Evolutionary conservation across 441 rosid genomes (phyloP).

Genomic region (Lepidium campestre): DNA sequence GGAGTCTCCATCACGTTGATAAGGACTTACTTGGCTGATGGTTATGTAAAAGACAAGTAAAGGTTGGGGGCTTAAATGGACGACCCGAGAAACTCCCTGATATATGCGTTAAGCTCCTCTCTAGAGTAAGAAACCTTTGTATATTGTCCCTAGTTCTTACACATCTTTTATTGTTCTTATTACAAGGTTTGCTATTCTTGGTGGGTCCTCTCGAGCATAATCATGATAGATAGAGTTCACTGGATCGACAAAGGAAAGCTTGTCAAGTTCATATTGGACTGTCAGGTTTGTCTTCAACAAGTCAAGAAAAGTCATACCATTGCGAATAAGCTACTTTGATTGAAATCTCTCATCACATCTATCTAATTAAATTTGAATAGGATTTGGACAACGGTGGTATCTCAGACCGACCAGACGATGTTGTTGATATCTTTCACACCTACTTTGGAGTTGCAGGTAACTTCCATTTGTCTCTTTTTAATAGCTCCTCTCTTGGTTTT

Average conservation of each 20-base stretch:
- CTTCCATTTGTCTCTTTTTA: neutral
- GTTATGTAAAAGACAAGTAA: constrained; percentile 85
- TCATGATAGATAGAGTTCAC: constrained; percentile 79
- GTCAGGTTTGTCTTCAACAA: constrained; percentile 51
- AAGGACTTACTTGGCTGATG: constrained; percentile 98
- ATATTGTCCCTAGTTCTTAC: neutral
- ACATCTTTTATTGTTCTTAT: constrained; percentile 3
- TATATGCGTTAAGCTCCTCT: constrained; percentile 38
- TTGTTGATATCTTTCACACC: constrained; percentile 86
- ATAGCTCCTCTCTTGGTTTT: neutral
- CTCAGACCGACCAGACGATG: constrained; percentile 86
- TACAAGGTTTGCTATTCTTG: constrained; percentile 90
- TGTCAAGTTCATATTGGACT: constrained; percentile 61
- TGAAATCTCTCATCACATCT: neutral
- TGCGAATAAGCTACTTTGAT: neutral
- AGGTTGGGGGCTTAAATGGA: constrained; percentile 84
- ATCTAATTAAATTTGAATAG: constrained; percentile 27
- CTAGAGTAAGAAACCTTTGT: neutral
- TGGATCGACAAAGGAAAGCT: constrained; percentile 87
- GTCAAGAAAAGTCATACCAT: neutral
- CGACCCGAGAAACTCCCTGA: constrained; percentile 95
- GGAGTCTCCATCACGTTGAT: constrained; percentile 75
- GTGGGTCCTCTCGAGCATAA: constrained; percentile 97
- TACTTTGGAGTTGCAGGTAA: constrained; percentile 92
- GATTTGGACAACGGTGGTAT: constrained; percentile 84